Evolutionary conservation across 176 grass and related monocot genomes (phyloP), one percentile per base, ranked within the genome.

Genomic region (Leersia perrieri): DNA sequence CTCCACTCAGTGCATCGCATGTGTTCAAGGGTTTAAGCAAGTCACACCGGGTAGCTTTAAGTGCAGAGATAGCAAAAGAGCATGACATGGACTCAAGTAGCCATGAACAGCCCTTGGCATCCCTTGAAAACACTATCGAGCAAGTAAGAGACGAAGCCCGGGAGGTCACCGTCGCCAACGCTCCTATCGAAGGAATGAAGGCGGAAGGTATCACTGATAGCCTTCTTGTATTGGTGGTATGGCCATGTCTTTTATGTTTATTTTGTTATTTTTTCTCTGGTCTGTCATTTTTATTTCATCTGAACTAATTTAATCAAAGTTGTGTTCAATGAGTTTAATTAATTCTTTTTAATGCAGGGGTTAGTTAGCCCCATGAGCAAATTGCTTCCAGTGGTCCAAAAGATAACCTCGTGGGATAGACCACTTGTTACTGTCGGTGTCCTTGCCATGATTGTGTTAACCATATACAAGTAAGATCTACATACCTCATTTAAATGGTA

Each of bases 201-300:
- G 95, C 87, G 38, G 95, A 92, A 91, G 92, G 95, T 55, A 81
- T 98, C 33, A 82, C 64, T 16, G 92, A 94, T 26, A 92, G 95
- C 66, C 92, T 98, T 84, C 83, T 98, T 45, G 42, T 89, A 53
- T 68, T 98, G 33, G 74, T 90, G 40, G 95, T 98, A 92, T 60
- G 87, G 34, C 3, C 76, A 60, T 32, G 29, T 85, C 65, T 27
- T 73, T 36, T 28, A 16, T 72, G 22, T 51, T 75, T 29, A 1
- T 40, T 38, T 42, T 28, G 20, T 2, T 70, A 47, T 40, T 6
- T 5, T 62, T 1, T 58, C 16, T 58, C 16, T 66, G 12, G 9
- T 45, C 7, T 33, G 34, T 73, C 53, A 25, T 31, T 41, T 33
- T 15, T 11, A 28, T 34, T 51, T 44, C 44, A 75, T 33, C 33